Base-by-base conservation (phyloP, 2,329 filamentous ascomycete genomes). In the Colletotrichum horii region DNA sequence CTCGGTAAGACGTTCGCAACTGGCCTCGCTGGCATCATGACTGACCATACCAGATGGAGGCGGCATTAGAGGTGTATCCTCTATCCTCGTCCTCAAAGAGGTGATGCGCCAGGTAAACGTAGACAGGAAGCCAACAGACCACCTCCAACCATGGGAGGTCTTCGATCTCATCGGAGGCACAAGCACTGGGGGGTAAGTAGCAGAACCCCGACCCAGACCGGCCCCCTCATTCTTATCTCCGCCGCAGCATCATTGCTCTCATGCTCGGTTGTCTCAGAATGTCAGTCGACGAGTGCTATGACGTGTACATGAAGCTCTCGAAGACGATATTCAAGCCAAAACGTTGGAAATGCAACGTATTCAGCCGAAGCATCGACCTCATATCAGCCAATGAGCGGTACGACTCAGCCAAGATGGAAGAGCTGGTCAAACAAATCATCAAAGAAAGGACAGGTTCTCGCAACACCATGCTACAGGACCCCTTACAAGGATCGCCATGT, bases 201-300 rank as follows among this genome's bases (percentile, higher is more conserved):
- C 1, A 55, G 5, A 30, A 3, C 26, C 1, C 3, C 16, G 6
- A 48, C 26, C 14, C 22, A 15, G 1, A 36, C 6, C 0, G 1
- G 12, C 16, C 4, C 1, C 4, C 26, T 34, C 11, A 61, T 28
- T 36, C 48, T 71, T 12, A 66, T 48, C 32, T 19, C 26, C 52
- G 6, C 32, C 1, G 24, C 19, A 79, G 78, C 3, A 75, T 80
- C 12, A 79, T 79, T 62, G 79, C 79, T 55, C 75, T 80, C 32
- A 80, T 80, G 78, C 76, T 79, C 4, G 77, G 78, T 4, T 71
- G 75, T 14, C 74, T 80, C 52, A 69, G 67, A 58, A 80, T 79
- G 79, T 75, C 78, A 26, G 66, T 79, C 34, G 78, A 79, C 36
- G 78, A 78, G n/a, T 79, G 78, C 65, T 56, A 78, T 28, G 43